These are phyloP conservation scores for Colletotrichum sp. DNA, from an alignment of 2,329 filamentous ascomycete species.

Conservation along the genomic window DNA sequence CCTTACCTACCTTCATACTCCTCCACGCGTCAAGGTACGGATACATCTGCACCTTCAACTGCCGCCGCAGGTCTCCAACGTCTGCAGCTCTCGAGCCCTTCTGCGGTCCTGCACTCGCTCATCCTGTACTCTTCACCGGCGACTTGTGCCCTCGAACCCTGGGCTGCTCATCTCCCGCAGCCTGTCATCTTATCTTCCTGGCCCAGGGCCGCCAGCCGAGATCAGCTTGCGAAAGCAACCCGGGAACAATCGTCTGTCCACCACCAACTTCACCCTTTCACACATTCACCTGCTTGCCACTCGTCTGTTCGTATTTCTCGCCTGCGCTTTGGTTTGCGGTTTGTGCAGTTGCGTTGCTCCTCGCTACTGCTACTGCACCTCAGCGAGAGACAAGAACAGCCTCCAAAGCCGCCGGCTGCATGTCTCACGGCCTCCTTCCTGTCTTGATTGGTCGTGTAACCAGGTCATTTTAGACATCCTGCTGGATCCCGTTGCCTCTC, in stretches of 20 bases:
- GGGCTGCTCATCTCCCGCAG: constrained; percentile 16
- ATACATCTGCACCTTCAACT: not conserved
- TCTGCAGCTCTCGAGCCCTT: constrained; percentile 1
- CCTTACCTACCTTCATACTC: not conserved
- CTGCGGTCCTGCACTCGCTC: not conserved
- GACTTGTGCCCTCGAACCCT: not conserved
- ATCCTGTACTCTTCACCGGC: not conserved
- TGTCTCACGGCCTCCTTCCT: not conserved
- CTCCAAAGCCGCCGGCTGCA: constrained; percentile 1
- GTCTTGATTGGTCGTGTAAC: constrained; percentile 7
- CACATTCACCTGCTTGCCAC: not conserved
- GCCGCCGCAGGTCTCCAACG: not conserved
- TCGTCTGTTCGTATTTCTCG: not conserved
- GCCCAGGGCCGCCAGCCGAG: constrained; percentile 6
- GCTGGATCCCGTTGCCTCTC: not conserved
- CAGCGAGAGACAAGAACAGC: constrained; percentile 18
- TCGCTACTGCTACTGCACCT: constrained; percentile 9
- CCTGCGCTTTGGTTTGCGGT: not conserved
- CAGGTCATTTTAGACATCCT: constrained; percentile 7
- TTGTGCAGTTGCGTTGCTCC: not conserved
- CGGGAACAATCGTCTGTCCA: not conserved
- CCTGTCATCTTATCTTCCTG: constrained; percentile 16
- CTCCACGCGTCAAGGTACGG: not conserved
- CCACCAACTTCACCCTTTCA: not conserved
- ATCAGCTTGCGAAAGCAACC: not conserved